Conservation (phyloP, 768 basidiomycete species). For the Kwoniella sp. region DNA sequence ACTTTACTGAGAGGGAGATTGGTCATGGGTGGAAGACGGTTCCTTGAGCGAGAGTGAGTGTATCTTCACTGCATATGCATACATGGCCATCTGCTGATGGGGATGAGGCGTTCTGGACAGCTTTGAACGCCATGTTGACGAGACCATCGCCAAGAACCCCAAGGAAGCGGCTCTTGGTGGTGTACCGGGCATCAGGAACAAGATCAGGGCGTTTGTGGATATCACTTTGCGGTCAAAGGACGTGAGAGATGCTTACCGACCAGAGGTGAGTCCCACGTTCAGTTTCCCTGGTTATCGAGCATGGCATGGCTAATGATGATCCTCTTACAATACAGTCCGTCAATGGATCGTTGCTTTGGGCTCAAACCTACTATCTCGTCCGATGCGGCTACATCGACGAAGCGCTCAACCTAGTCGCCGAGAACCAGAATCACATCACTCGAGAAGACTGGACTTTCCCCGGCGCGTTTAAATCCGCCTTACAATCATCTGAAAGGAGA, state of each 20-base stretch:
- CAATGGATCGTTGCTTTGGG: constrained; percentile 87
- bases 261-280: constrained; percentile 68
- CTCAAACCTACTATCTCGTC: constrained; percentile 86
- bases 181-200: constrained; percentile 85
- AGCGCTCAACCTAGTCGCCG: constrained; percentile 73
- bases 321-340: constrained; percentile 64
- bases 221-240: constrained; percentile 65
- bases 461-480: constrained; percentile 77
- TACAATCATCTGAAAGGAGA: constrained; percentile 73
- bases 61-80: too few relatives aligned
- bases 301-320: too few relatives aligned
- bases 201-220: constrained; percentile 80
- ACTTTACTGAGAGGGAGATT: constrained; percentile 73
- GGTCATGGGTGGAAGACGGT: constrained; percentile 73
- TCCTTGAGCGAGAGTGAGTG: constrained; percentile 75
- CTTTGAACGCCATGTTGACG: constrained; percentile 63
- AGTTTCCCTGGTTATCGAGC: too few relatives aligned
- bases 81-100: background rate
- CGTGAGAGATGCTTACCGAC: constrained; percentile 79
- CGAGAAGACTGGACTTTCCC: constrained; percentile 79
- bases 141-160: constrained; percentile 76
- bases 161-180: constrained; percentile 86
- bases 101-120: constrained; percentile 29
- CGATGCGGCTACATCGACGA: constrained; percentile 80
- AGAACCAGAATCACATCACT: constrained; percentile 67